phyloP scores from a whole-genome alignment of 352 stramenopile genomes.

The Phytophthora quininea region DNA sequence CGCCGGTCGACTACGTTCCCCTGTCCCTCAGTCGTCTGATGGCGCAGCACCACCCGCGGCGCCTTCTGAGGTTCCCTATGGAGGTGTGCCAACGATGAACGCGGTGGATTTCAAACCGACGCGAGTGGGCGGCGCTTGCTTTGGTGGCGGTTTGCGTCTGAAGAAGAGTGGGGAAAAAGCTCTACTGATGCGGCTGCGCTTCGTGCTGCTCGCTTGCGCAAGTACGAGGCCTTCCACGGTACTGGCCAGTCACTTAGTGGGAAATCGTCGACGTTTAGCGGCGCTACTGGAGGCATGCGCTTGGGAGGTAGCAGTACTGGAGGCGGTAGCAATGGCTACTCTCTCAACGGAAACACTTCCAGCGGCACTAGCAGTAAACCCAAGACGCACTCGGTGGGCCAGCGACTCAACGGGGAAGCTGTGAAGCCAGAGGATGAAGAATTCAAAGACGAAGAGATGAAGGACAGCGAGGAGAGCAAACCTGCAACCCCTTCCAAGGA shows the following conservation, averaged over 20 bases:
- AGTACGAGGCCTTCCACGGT: conserved; percentile 87
- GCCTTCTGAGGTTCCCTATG: conserved; percentile 64
- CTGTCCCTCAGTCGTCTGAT: conserved; percentile 31
- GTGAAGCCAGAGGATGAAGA: conserved; percentile 41
- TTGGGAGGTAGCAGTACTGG: conserved; percentile 24
- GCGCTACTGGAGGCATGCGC: conserved; percentile 18
- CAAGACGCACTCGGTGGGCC: conserved; percentile 21
- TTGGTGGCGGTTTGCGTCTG: conserved; percentile 65
- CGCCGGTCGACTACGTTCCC: conserved; percentile 88
- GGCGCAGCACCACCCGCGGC: conserved; percentile 30
- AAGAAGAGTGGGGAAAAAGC: conserved; percentile 71
- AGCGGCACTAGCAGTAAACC: conserved; percentile 8
- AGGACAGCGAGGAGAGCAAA: conserved; percentile 38
- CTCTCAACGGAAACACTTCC: conserved; percentile 15
- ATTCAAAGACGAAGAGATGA: conserved; percentile 43
- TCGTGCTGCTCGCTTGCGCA: conserved; percentile 71
- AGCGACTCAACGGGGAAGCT: conserved; percentile 39
- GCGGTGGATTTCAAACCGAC: conserved; percentile 44
- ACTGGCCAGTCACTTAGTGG: conserved; percentile 78
- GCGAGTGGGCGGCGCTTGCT: conserved; percentile 40
- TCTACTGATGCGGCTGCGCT: conserved; percentile 70
- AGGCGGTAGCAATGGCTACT: conserved; percentile 23
- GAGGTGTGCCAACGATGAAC: conserved; percentile 79
- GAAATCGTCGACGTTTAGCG: conserved; percentile 41
- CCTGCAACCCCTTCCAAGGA: conserved; percentile 66